phyloP scores from a whole-genome alignment of 192 early-diverging fungal species.

The Rhizophagus sp. region DNA sequence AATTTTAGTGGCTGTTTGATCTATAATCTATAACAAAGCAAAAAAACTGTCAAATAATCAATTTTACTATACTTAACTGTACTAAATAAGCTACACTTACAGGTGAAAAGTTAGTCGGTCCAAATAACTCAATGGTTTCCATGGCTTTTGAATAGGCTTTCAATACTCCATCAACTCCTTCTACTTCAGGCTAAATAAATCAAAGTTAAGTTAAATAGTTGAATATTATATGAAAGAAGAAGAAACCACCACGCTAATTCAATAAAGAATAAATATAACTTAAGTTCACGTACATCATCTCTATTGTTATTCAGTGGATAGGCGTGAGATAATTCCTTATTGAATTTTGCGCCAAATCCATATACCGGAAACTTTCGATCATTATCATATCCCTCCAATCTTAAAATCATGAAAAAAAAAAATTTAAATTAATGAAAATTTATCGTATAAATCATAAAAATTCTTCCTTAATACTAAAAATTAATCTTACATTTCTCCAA shows the following conservation, averaged over 20 bases:
- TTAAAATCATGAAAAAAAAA: neutral
- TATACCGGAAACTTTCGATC: constrained; percentile 53
- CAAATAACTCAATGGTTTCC: constrained; percentile 40
- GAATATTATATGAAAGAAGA: neutral
- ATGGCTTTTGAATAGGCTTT: constrained; percentile 45
- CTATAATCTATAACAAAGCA: neutral
- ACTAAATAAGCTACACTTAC: constrained; percentile 1
- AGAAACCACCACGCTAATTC: neutral
- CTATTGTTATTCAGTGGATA: constrained; percentile 49
- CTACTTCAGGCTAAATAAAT: constrained; percentile 48
- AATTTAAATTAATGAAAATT: neutral
- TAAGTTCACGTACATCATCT: constrained; percentile 23
- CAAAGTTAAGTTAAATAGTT: neutral
- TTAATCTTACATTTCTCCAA: constrained; percentile 37
- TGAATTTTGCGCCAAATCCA: constrained; percentile 57
- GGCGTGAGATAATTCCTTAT: constrained; percentile 45
- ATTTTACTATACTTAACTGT: neutral
- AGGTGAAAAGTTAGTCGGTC: constrained; percentile 60
- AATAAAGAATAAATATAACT: neutral
- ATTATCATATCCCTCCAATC: constrained; percentile 51
- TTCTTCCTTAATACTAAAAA: neutral
- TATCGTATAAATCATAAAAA: neutral
- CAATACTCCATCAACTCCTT: constrained; percentile 53
- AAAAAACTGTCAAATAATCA: neutral
- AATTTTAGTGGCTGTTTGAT: constrained; percentile 21